Evolutionary conservation across 2,329 filamentous ascomycete species (phyloP), one percentile per base, ranked within the genome.

Genomic region (Exophiala alcalophila): DNA sequence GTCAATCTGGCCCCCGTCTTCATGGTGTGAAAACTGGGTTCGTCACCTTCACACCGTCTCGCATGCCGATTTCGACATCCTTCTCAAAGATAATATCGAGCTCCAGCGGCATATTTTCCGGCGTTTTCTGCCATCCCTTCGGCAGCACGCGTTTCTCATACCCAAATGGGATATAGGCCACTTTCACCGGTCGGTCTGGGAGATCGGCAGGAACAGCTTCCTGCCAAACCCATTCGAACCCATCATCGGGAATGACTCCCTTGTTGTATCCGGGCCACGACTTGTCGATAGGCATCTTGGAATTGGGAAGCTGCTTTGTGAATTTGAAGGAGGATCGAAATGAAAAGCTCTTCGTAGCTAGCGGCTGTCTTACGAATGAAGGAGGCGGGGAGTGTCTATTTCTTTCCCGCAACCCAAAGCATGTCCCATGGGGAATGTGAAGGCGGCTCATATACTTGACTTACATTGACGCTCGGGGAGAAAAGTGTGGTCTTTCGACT

Each of bases 41-140:
- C n/a, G n/a, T n/a, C 2, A 61, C 29, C 2, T 46, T 57, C 26
- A 55, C 47, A 2, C 56, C 56, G 26, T 63, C 61, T 8, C 60
- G 51, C 32, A 62, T 36, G 3, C 25, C 15, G 9, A 63, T 52
- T 2, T 53, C 45, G 4, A 49, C 37, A 34, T 61, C 56, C n/a
- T 52, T 50, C n/a, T 61, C 57, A 14, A 52, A 49, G 30, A 49
- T 27, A 12, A 52, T 47, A 8, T 55, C 54, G 4, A 43, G 18
- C 10, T 47, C 28, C 10, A 47, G 19, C 2, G 44, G 41, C 28
- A 19, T 40, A 27, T 42, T 47, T 16, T 40, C 40, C 6, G 45
- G 45, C 7, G 39, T 40, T 18, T 44, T 49, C 16, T 44, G 34
- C 46, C 46, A 49, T n/a, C 46, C 40, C 23, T 28, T 23, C 12